Evolutionary conservation across 208 protist species (phyloP).

Genomic region (Acanthamoeba healyi): DNA sequence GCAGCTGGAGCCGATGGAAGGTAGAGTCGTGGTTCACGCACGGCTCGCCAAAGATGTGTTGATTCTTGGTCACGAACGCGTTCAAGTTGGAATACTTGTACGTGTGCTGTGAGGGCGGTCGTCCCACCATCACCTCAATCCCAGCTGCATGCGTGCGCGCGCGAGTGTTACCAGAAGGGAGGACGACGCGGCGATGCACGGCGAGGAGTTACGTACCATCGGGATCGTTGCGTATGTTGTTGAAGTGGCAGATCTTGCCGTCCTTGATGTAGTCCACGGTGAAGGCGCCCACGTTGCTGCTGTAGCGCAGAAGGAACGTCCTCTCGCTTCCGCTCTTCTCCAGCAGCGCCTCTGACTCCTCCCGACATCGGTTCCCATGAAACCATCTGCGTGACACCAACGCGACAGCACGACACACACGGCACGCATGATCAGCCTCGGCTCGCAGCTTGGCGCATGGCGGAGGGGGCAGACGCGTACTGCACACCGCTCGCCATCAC

Average conservation of each 20-base stretch:
- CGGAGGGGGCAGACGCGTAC: neutral
- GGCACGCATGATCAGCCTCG: no score
- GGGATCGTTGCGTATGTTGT: conserved; percentile 53
- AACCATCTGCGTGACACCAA: neutral
- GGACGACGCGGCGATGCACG: neutral
- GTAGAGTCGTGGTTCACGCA: neutral
- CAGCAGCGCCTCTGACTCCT: conserved; percentile 15
- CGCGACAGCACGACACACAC: neutral
- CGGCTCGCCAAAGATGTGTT: conserved; percentile 45
- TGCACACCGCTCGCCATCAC: neutral
- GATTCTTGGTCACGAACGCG: conserved; percentile 55
- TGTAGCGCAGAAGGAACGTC: conserved; percentile 29
- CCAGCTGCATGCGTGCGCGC: neutral
- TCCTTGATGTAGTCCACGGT: conserved; percentile 63
- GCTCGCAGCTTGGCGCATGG: no score
- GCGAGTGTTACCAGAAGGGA: neutral
- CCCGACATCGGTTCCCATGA: neutral
- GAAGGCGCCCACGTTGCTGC: conserved; percentile 40
- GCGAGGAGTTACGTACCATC: neutral
- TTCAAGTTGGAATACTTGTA: conserved; percentile 30
- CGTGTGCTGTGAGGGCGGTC: neutral
- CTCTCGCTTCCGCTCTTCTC: neutral
- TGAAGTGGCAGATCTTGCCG: conserved; percentile 65
- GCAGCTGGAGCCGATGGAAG: conserved; percentile 35
- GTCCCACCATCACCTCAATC: conserved; percentile 1